Percentiles rank a stretch among this genome's conserved stretches.
phyloP scores from a whole-genome alignment of 208 protist genomes.

The Borovskyia barvae region DNA sequence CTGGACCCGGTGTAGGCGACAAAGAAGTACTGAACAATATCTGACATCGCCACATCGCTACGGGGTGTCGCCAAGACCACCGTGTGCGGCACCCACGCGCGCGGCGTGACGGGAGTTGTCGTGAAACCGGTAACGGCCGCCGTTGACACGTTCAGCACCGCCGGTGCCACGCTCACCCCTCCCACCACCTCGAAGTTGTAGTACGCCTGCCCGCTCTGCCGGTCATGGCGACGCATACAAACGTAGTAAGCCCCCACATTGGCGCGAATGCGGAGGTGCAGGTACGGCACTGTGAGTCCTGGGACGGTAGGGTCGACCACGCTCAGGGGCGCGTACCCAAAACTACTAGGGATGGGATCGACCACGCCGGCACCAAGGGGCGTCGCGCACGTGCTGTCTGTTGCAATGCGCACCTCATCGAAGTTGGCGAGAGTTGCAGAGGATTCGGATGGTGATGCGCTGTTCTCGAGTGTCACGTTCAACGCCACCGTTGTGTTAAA shows the following conservation, averaged over 20 bases:
- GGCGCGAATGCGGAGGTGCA: constrained; percentile 73
- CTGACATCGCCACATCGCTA: constrained; percentile 6
- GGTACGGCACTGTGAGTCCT: constrained; percentile 41
- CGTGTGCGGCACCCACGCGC: constrained; percentile 62
- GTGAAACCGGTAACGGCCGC: constrained; percentile 56
- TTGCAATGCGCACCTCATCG: constrained; percentile 66
- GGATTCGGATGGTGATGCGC: not conserved
- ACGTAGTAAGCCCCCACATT: constrained; percentile 60
- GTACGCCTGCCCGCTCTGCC: constrained; percentile 61
- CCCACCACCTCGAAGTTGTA: constrained; percentile 76
- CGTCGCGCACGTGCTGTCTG: constrained; percentile 27
- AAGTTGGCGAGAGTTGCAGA: constrained; percentile 1
- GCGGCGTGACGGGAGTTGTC: constrained; percentile 47
- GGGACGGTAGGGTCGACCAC: constrained; percentile 17
- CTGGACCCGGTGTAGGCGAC: constrained; percentile 40
- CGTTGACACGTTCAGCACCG: constrained; percentile 35
- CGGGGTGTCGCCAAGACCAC: constrained; percentile 37
- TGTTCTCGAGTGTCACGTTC: constrained; percentile 49
- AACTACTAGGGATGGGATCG: constrained; percentile 49
- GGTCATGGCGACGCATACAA: constrained; percentile 65
- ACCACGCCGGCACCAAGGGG: constrained; percentile 32
- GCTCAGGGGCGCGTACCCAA: constrained; percentile 62
- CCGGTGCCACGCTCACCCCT: constrained; percentile 29
- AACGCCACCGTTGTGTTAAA: constrained; percentile 72
- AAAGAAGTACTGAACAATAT: constrained; percentile 70